Percentiles rank a stretch among this genome's conserved stretches.
These are phyloP conservation scores for Tripidium arundinaceum DNA, from an alignment of 202 grass and related monocot genomes.

Conservation along the genomic window DNA sequence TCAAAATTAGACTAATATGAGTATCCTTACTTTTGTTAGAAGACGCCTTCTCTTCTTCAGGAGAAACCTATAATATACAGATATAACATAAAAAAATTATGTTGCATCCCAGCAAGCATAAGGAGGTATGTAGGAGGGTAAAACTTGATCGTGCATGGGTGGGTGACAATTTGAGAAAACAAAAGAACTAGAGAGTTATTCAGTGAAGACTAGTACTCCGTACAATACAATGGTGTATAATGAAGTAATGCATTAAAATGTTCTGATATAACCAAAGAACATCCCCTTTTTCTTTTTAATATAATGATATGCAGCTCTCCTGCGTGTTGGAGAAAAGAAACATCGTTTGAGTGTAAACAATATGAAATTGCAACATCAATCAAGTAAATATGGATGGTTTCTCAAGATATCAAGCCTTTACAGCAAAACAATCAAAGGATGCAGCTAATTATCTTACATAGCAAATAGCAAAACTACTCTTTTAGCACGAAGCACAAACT, in stretches of 20 bases:
- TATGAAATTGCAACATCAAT: not conserved
- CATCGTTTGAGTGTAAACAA: not conserved
- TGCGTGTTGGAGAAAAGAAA: not conserved
- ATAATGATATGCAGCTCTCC: not conserved
- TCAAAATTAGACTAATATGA: slow-evolving; percentile 43
- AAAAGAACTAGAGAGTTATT: not conserved
- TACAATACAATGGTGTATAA: not conserved
- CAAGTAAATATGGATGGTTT: not conserved
- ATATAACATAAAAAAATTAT: slow-evolving; percentile 22
- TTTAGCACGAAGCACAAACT: not conserved
- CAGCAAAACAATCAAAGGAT: not conserved
- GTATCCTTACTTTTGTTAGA: slow-evolving; percentile 50
- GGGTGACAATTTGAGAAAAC: not conserved
- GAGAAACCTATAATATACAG: slow-evolving; percentile 54
- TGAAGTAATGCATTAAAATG: not conserved
- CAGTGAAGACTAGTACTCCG: not conserved
- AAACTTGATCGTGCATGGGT: not conserved
- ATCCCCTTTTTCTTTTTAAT: not conserved
- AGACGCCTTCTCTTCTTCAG: slow-evolving; percentile 70
- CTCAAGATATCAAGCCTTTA: not conserved
- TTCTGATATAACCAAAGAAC: slow-evolving; percentile 1
- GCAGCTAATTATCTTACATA: not conserved
- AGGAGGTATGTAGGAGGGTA: not conserved
- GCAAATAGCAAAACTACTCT: not conserved
- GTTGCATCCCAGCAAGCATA: slow-evolving; percentile 8